These are phyloP conservation scores for Plasmodium adleri DNA, from an alignment of 169 alveolate species.

Conservation along the genomic window DNA sequence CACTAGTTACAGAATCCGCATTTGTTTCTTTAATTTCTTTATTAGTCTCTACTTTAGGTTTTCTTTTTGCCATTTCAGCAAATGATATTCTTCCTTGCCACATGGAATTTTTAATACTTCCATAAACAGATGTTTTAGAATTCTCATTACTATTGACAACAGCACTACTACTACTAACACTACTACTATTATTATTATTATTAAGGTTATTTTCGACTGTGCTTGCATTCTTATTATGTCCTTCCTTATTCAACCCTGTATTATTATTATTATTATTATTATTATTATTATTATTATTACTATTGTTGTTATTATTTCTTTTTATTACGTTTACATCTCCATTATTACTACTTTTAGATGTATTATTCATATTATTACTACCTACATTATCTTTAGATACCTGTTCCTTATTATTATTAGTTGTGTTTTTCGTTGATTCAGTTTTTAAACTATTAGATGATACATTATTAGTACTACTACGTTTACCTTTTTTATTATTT, in stretches of 20 bases:
- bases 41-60: conserved; percentile 46
- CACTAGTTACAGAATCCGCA: background rate
- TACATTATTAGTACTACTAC: background rate
- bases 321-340: background rate
- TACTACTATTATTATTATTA: background rate
- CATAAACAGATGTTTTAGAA: conserved; percentile 12
- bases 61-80: conserved; percentile 73
- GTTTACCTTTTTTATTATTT: background rate
- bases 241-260: background rate
- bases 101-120: conserved; percentile 42
- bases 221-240: background rate
- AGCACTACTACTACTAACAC: background rate
- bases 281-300: background rate
- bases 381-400: background rate
- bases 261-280: background rate
- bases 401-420: conserved; percentile 8
- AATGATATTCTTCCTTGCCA: conserved; percentile 75
- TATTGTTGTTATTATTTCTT: background rate
- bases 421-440: background rate
- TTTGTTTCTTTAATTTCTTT: background rate
- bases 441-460: conserved; percentile 5
- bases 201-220: background rate
- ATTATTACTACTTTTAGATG: background rate
- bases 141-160: background rate
- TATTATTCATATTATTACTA: background rate